Base-by-base conservation (phyloP, 768 basidiomycete genomes). In the Phylloporus arenicola region DNA sequence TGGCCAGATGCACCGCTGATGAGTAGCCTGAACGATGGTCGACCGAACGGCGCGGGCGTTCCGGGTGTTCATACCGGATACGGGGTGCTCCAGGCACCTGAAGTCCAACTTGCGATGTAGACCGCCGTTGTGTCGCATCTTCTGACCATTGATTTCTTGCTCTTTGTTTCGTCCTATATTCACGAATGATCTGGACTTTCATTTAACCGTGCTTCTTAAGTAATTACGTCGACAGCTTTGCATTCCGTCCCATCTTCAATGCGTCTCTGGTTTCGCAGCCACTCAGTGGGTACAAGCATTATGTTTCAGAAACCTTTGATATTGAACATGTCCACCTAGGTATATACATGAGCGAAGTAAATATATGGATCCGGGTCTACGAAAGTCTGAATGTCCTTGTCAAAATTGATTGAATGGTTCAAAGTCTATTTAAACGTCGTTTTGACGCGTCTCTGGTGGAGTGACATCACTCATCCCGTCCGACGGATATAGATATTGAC, bases 1-100 rank as follows among this genome's bases (percentile, higher is more conserved):
- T 68, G 67, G 67, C 64, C 67, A 0, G 67, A 68, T 1, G 58
- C 45, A 7, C 61, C 68, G 14, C 12, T 62, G 1, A 58, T 66
- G 59, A 45, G 6, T 14, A 59, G 59, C 20, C 30, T 67, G 45
- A 12, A 46, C 16, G 63, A 69, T 30, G 52, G 37, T 24, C 51
- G 43, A 25, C 4, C 8, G 16, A 52, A 47, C 4, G 47, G 49
- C 2, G 34, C 10, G 5, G 61, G 56, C 1, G 52, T 69, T 13
- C 57, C 57, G 4, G 54, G 59, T 6, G 55, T 57, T 17, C 45
- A 61, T 16, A 29, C 54, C 6, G 55, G 52, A 5, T 65, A 64
- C 42, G 58, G 54, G 9, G 51, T 33, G 4, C 58, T 65, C 20
- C 56, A 53, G 25, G 29, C 40, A 4, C 53, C 53, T 0, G 65